These are phyloP conservation scores for Drosera spatulata DNA, from an alignment of 179 eudicot genomes.

Conservation along the genomic window DNA sequence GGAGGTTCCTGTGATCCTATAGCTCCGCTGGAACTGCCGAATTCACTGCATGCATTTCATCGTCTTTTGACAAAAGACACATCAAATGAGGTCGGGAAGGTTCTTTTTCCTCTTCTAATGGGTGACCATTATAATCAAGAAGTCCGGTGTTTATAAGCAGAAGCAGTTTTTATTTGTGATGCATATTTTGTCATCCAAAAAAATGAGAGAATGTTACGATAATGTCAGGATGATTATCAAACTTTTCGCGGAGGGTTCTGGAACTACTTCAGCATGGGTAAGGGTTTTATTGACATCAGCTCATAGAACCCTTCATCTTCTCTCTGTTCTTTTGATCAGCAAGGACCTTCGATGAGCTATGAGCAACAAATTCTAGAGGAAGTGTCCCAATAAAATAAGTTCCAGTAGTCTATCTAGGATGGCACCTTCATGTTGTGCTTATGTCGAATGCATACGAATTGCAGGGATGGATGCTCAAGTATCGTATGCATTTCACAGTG, in stretches of 20 bases:
- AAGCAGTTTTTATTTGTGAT: not conserved
- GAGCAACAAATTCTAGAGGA: no score
- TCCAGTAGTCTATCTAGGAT: no score
- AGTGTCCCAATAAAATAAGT: no score
- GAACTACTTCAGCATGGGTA: constrained; percentile 99
- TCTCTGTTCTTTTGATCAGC: no score
- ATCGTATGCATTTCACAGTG: constrained; percentile 89
- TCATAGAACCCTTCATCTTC: no score
- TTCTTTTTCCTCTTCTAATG: constrained; percentile 1
- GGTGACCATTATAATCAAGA: not conserved
- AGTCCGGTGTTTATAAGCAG: not conserved
- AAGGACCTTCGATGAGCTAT: no score
- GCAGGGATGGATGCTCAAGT: constrained; percentile 99
- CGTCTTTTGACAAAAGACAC: constrained; percentile 61
- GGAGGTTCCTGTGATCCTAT: constrained; percentile 72
- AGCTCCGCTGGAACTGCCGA: constrained; percentile 88
- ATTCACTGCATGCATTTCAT: constrained; percentile 84
- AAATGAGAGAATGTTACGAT: no score
- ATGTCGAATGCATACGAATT: no score
- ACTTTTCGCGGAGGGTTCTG: constrained; percentile 96
- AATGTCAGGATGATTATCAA: constrained; percentile 59
- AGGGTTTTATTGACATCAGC: constrained; percentile 2
- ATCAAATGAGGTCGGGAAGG: constrained; percentile 43
- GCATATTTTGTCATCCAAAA: not conserved
- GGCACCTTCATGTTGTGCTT: no score